Evolutionary conservation across 768 basidiomycete species (phyloP).

Genomic region (Mycena latifolia): DNA sequence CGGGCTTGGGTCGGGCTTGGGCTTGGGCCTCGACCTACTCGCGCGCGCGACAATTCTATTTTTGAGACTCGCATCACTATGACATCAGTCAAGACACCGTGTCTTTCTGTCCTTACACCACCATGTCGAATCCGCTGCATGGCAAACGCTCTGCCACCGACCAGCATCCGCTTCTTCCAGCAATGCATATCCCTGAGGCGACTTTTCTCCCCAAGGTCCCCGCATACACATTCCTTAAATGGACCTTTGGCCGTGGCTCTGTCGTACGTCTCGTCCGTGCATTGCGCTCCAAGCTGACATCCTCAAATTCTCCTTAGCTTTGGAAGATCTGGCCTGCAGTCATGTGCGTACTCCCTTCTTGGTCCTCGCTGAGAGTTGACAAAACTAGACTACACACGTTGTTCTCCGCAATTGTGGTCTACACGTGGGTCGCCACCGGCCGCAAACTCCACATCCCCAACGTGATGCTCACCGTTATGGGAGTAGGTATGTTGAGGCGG

Average conservation of each 20-base stretch:
- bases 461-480: constrained; percentile 71
- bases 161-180: constrained; percentile 31
- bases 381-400: constrained; percentile 56
- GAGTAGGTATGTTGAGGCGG: too few relatives aligned
- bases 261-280: too few relatives aligned
- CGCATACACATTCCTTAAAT: constrained; percentile 31
- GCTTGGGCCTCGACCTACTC: too few relatives aligned
- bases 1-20: too few relatives aligned
- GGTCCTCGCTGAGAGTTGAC: too few relatives aligned
- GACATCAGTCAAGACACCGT: too few relatives aligned
- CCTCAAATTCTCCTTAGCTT: constrained; percentile 46
- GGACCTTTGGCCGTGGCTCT: constrained; percentile 32
- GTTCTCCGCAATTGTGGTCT: constrained; percentile 52
- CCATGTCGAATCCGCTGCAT: neutral
- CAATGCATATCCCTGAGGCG: constrained; percentile 4
- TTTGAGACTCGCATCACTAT: too few relatives aligned
- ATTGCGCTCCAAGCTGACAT: neutral
- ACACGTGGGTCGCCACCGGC: constrained; percentile 2
- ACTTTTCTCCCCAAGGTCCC: constrained; percentile 28
- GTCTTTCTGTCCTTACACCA: too few relatives aligned
- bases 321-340: constrained; percentile 80
- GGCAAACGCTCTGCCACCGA: constrained; percentile 31
- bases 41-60: too few relatives aligned
- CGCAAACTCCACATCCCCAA: constrained; percentile 35
- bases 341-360: constrained; percentile 34